These are phyloP conservation scores for Coemansia sp. DNA, from an alignment of 192 early-diverging fungal species.

Conservation along the genomic window DNA sequence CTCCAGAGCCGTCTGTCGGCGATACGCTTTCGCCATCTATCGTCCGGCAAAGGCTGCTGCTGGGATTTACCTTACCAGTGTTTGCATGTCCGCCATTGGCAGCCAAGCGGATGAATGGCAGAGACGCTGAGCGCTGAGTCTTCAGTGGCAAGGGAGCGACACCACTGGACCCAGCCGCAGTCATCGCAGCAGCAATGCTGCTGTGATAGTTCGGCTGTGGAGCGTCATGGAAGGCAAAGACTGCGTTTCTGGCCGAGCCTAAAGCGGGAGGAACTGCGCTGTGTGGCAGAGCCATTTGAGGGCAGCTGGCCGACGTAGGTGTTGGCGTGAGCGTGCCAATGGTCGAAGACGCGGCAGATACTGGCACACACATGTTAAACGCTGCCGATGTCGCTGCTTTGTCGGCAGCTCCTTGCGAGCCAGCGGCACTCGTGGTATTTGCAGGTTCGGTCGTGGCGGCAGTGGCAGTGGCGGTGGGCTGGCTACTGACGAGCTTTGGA, in stretches of 20 bases:
- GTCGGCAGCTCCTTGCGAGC: neutral
- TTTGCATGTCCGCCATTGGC: neutral
- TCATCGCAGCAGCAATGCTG: slow-evolving; percentile 28
- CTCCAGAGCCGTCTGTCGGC: slow-evolving; percentile 3
- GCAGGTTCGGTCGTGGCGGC: neutral
- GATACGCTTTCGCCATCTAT: slow-evolving; percentile 26
- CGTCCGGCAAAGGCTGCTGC: slow-evolving; percentile 43
- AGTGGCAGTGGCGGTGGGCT: neutral
- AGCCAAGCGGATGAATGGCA: slow-evolving; percentile 46
- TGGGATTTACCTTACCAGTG: slow-evolving; percentile 24
- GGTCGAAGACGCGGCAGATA: slow-evolving; percentile 43
- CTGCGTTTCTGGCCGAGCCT: slow-evolving; percentile 27
- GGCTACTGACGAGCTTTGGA: neutral
- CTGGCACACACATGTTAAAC: slow-evolving; percentile 28
- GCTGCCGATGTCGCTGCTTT: slow-evolving; percentile 4
- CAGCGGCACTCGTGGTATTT: neutral
- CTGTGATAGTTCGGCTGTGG: slow-evolving; percentile 15
- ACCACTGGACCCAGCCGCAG: slow-evolving; percentile 16
- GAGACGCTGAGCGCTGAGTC: slow-evolving; percentile 57
- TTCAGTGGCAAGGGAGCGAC: slow-evolving; percentile 34
- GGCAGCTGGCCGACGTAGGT: slow-evolving; percentile 28
- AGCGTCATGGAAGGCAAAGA: slow-evolving; percentile 37
- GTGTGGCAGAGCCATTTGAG: slow-evolving; percentile 10
- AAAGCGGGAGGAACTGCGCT: slow-evolving; percentile 18
- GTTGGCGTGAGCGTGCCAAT: slow-evolving; percentile 52